Base-by-base conservation (phyloP, 129 eudicot species). In the Silybum marianum region DNA sequence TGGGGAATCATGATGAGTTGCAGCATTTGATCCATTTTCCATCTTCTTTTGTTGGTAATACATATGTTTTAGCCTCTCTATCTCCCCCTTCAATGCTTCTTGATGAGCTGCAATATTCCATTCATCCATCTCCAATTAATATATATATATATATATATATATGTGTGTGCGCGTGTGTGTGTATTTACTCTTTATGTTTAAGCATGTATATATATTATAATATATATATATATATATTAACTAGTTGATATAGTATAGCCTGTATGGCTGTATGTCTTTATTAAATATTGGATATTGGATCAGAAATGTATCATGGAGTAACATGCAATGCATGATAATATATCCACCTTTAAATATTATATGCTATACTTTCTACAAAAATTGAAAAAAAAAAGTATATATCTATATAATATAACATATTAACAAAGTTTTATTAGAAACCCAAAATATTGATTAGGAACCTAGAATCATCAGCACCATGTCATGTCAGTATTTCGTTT, bases 61-160 rank as follows among this genome's bases (percentile, higher is more conserved):
- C 78, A 92, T 82, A 77, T 95, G 93, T 82, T 93, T 95, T 39
- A 95, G 89, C 84, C 98, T 95, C 88, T 92, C 97, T 23, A 95
- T 90, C 85, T 95, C 98, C 82, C 86, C 90, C 85, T 89, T 95
- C 93, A 95, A 63, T 85, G 97, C 97, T 85, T 95, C 98, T 88
- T 95, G 98, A 85, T 95, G 96, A 84, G 97, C 98, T 95, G 83
- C 84, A 77, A 78, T 81, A 11, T 14, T 13, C 21, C 21, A 38
- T 38, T 7, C 42, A 38, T 38, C 7, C 42, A 38, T n/a, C 7
- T 54, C 22, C 9, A 22, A 58, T 58, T 18, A 58, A 58, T 58
- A 68, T 63, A 24, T 67, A 39, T 40, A 66, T 25, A 25, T 32
- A 32, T 32, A 3, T 32, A 32, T 32, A 3, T 32, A 32, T 32